Conservation (phyloP, 352 stramenopile species). For the Aphanomyces stellatus region DNA sequence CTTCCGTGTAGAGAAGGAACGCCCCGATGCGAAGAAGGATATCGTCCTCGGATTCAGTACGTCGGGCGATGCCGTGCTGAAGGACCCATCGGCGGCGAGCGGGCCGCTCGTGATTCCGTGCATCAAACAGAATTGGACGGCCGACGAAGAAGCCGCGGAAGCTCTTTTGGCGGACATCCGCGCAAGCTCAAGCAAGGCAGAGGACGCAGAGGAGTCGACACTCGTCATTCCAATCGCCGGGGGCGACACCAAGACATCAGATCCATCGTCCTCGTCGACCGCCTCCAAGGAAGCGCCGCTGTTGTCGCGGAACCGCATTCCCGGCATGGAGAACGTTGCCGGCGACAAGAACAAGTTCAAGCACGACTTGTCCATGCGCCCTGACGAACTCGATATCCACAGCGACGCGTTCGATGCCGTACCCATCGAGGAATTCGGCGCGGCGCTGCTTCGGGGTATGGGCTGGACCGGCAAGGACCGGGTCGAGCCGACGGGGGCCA, state of each 20-base stretch:
- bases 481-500: slow-evolving; percentile 26
- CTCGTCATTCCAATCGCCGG: slow-evolving; percentile 51
- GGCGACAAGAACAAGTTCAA: slow-evolving; percentile 80
- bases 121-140: slow-evolving; percentile 52
- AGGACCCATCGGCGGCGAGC: slow-evolving; percentile 24
- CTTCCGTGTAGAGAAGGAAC: slow-evolving; percentile 21
- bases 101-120: slow-evolving; percentile 58
- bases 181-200: neutral
- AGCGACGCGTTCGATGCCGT: slow-evolving; percentile 81
- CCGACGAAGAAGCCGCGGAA: neutral
- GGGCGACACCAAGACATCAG: slow-evolving; percentile 23
- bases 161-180: slow-evolving; percentile 9
- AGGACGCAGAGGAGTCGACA: slow-evolving; percentile 7
- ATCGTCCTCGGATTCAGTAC: slow-evolving; percentile 74
- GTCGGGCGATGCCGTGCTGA: slow-evolving; percentile 24
- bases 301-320: slow-evolving; percentile 62
- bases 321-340: slow-evolving; percentile 47
- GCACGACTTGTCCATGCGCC: slow-evolving; percentile 67
- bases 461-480: slow-evolving; percentile 86
- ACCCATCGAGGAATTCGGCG: slow-evolving; percentile 93
- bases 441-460: slow-evolving; percentile 94
- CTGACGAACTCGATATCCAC: slow-evolving; percentile 73
- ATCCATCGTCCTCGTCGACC: too few species aligned
- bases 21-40: slow-evolving; percentile 32
- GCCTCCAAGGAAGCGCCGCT: slow-evolving; percentile 38